Percentiles rank a stretch among this genome's conserved stretches.
Evolutionary conservation across 2,329 filamentous ascomycete species (phyloP).

Genomic region (Aureobasidium lini): DNA sequence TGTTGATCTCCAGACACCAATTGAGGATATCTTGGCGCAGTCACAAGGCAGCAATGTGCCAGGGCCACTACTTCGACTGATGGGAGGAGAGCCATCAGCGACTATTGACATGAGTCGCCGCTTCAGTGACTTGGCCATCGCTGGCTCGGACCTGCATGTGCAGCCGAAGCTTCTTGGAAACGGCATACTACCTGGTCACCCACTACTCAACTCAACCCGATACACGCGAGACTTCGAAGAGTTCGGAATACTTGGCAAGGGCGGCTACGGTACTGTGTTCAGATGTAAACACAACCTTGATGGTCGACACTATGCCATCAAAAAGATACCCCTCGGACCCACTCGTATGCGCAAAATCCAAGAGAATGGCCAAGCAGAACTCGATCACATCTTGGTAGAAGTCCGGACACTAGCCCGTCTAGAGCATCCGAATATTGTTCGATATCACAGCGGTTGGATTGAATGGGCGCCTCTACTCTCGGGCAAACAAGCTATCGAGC

Average conservation of each 20-base stretch:
- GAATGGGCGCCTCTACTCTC: conserved; percentile 34
- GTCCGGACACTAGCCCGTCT: conserved; percentile 54
- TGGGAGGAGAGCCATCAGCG: conserved; percentile 5
- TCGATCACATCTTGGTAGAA: conserved; percentile 53
- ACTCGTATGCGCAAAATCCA: conserved; percentile 46
- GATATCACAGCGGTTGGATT: conserved; percentile 60
- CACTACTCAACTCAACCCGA: conserved; percentile 30
- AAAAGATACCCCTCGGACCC: conserved; percentile 54
- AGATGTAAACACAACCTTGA: conserved; percentile 56
- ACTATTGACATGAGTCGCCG: neutral
- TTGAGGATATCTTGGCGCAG: conserved; percentile 1
- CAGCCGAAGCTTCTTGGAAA: neutral
- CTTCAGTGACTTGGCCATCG: neutral
- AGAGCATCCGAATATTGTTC: conserved; percentile 59
- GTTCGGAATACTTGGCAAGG: conserved; percentile 52
- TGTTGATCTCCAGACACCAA: neutral
- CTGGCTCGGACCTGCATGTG: neutral
- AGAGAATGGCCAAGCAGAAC: conserved; percentile 43
- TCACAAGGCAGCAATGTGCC: neutral
- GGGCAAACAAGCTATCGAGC: conserved; percentile 3
- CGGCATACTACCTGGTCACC: conserved; percentile 16
- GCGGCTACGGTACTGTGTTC: conserved; percentile 59
- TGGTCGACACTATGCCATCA: conserved; percentile 56
- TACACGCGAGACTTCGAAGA: conserved; percentile 47
- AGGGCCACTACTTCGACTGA: conserved; percentile 9